Evolutionary conservation across 176 grass and related monocot genomes (phyloP).

Genomic region (Oryza brachyantha): DNA sequence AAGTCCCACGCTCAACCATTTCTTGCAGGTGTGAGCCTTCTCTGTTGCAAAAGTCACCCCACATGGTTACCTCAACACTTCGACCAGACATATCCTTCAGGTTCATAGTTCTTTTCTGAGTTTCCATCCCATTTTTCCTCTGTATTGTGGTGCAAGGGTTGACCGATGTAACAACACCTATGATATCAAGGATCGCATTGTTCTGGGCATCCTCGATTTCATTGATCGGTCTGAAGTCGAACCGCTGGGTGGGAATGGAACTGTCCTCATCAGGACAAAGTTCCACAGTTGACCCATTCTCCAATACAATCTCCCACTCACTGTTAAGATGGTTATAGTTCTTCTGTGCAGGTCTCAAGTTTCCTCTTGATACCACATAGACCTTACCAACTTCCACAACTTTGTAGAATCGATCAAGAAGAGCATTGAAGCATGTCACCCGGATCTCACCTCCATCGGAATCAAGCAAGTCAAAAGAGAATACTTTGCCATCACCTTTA

Average conservation of each 20-base stretch:
- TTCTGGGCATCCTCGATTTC: constrained; percentile 78
- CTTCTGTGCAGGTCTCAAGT: constrained; percentile 75
- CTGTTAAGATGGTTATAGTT: constrained; percentile 89
- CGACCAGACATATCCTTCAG: constrained; percentile 80
- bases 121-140: constrained; percentile 95
- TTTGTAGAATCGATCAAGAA: constrained; percentile 85
- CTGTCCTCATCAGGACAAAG: constrained; percentile 71
- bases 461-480: constrained; percentile 94
- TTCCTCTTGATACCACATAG: constrained; percentile 87
- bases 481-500: constrained; percentile 95
- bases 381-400: constrained; percentile 86
- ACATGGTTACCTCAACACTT: constrained; percentile 94
- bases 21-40: constrained; percentile 74
- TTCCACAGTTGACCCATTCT: constrained; percentile 68
- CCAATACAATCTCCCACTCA: constrained; percentile 94
- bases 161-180: constrained; percentile 79
- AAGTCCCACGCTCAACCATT: constrained; percentile 48
- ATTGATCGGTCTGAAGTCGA: constrained; percentile 71
- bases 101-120: constrained; percentile 70
- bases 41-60: constrained; percentile 96
- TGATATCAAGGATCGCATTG: constrained; percentile 71
- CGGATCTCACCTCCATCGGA: constrained; percentile 87
- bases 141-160: constrained; percentile 69
- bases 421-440: constrained; percentile 78
- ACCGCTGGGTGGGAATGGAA: constrained; percentile 82